phyloP scores from a whole-genome alignment of 345 rosid species.

The Sonneratia alba region DNA sequence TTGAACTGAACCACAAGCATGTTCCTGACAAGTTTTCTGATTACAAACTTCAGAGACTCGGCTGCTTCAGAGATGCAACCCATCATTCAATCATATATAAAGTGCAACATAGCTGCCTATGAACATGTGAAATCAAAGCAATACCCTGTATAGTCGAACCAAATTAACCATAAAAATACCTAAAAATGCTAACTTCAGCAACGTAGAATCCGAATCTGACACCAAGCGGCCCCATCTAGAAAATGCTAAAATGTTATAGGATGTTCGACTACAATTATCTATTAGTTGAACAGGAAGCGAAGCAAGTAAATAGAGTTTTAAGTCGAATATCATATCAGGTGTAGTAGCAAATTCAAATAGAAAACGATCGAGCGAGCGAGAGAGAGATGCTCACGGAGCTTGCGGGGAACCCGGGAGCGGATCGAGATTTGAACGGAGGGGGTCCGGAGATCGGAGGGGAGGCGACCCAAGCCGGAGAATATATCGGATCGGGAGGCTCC shows the following conservation, averaged over 20 bases:
- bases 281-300: not conserved
- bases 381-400: constrained; percentile 35
- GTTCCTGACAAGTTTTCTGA: not conserved
- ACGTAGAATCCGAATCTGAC: not conserved
- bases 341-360: not conserved
- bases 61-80: not conserved
- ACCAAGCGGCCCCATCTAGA: not conserved
- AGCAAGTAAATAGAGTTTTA: not conserved
- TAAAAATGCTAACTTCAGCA: not conserved
- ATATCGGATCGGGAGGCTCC: constrained; percentile 28
- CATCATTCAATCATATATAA: not conserved
- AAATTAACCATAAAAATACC: not conserved
- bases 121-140: not conserved
- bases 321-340: not conserved
- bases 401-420: constrained; percentile 31
- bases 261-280: not conserved
- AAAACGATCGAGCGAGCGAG: not conserved
- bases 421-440: constrained; percentile 33
- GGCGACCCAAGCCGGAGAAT: constrained; percentile 18
- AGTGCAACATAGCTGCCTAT: not conserved
- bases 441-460: constrained; percentile 36
- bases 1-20: too few species aligned
- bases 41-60: not conserved
- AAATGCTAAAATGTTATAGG: not conserved
- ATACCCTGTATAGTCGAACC: not conserved